These are phyloP conservation scores for Boletus sp. DNA, from an alignment of 1,284 basidiomycete species.

Conservation along the genomic window DNA sequence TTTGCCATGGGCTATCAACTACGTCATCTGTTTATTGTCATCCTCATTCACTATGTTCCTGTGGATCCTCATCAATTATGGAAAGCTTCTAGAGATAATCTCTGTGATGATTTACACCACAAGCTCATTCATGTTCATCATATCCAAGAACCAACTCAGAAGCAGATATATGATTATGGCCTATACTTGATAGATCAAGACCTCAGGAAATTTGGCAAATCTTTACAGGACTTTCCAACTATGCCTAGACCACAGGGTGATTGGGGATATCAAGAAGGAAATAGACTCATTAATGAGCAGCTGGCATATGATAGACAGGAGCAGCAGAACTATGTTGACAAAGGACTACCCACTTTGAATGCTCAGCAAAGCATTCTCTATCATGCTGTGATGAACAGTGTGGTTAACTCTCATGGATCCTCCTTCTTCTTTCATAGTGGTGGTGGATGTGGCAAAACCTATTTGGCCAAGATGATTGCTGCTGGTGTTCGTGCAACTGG, in stretches of 20 bases:
- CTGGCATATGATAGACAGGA: constrained; percentile 30
- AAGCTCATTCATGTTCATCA: constrained; percentile 8
- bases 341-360: constrained; percentile 5
- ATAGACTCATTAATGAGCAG: constrained; percentile 40
- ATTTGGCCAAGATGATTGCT: constrained; percentile 41
- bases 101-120: constrained; percentile 34
- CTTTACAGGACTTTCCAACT: constrained; percentile 26
- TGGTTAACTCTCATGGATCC: background rate
- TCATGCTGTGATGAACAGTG: constrained; percentile 14
- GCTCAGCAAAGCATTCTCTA: constrained; percentile 5
- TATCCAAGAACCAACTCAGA: constrained; percentile 25
- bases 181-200: constrained; percentile 32
- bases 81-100: constrained; percentile 17
- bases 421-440: constrained; percentile 44
- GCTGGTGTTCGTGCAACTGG: constrained; percentile 28
- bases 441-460: constrained; percentile 51
- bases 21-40: constrained; percentile 31
- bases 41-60: constrained; percentile 30
- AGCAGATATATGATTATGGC: constrained; percentile 40
- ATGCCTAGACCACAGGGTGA: constrained; percentile 32
- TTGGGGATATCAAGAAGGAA: constrained; percentile 30
- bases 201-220: constrained; percentile 25
- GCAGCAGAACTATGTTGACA: constrained; percentile 14
- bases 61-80: constrained; percentile 28
- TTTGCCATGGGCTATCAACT: constrained; percentile 31